phyloP scores from a whole-genome alignment of 2,329 filamentous ascomycete species.

The Penicillium sp. region DNA sequence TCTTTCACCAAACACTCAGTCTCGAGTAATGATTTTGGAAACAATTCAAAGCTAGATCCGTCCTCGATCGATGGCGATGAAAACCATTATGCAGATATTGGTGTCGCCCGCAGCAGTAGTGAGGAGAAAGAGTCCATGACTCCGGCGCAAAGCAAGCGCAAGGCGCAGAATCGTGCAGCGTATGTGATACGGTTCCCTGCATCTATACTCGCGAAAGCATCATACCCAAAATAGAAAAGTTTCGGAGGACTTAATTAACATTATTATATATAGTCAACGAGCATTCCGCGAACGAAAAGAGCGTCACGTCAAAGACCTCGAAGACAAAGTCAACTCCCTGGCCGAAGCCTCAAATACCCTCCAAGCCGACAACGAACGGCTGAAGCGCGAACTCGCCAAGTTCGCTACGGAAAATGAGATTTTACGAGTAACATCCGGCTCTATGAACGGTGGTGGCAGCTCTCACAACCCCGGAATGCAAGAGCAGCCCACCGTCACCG shows the following conservation, averaged over 20 bases:
- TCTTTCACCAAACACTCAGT: constrained; percentile 36
- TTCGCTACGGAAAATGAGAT: constrained; percentile 91
- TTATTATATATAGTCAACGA: constrained; percentile 65
- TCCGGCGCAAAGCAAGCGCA: constrained; percentile 61
- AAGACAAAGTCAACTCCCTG: constrained; percentile 76
- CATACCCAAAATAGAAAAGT: not conserved
- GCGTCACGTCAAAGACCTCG: constrained; percentile 87
- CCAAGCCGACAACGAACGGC: constrained; percentile 78
- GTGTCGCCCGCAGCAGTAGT: constrained; percentile 48
- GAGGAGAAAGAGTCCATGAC: constrained; percentile 56
- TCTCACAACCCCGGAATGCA: constrained; percentile 40
- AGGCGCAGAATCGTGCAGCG: constrained; percentile 73
- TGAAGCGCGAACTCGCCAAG: constrained; percentile 81
- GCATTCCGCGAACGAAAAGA: constrained; percentile 97
- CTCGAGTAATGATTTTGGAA: constrained; percentile 29
- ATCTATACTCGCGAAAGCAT: not conserved
- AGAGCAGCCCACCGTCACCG: constrained; percentile 56
- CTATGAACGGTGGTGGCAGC: constrained; percentile 32
- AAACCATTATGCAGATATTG: constrained; percentile 25
- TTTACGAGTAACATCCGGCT: constrained; percentile 71
- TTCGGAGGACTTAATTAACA: not conserved
- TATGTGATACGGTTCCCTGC: constrained; percentile 46
- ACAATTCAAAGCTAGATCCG: constrained; percentile 22
- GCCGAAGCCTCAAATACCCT: constrained; percentile 72
- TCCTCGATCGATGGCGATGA: constrained; percentile 33